Conservation (phyloP, 192 early-diverging fungal species). For the Coemansia sp. region DNA sequence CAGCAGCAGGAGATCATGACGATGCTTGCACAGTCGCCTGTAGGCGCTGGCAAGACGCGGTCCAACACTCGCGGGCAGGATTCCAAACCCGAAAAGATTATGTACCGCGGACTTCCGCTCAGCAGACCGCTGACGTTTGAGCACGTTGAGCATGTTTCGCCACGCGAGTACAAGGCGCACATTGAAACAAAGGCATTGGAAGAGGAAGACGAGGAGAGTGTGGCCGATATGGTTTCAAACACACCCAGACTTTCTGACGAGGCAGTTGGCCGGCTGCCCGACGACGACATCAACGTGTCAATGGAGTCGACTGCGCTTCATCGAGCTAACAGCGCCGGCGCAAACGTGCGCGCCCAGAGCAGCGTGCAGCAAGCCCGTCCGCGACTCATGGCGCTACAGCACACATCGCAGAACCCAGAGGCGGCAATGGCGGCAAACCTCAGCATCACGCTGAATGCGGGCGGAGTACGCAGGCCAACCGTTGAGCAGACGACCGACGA, state of each 20-base stretch:
- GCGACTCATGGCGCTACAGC: conserved; percentile 28
- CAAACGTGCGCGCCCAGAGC: neutral
- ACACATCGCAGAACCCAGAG: conserved; percentile 31
- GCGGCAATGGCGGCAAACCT: conserved; percentile 5
- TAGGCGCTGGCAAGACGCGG: conserved; percentile 3
- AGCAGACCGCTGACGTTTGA: conserved; percentile 51
- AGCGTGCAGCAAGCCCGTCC: conserved; percentile 8
- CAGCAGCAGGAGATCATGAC: conserved; percentile 51
- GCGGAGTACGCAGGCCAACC: neutral
- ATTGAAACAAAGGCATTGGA: conserved; percentile 15
- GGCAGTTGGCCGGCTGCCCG: neutral
- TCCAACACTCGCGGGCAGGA: conserved; percentile 8
- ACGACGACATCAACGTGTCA: neutral
- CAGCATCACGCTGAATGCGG: conserved; percentile 7
- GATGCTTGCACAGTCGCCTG: conserved; percentile 28
- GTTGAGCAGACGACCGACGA: neutral
- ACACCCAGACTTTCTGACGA: neutral
- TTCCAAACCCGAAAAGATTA: conserved; percentile 28
- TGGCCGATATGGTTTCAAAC: conserved; percentile 2
- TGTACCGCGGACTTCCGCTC: conserved; percentile 43
- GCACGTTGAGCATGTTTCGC: conserved; percentile 53
- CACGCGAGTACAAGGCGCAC: conserved; percentile 44
- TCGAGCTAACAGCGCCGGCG: neutral
- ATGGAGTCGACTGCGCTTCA: neutral
- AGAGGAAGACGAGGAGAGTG: neutral